phyloP scores from a whole-genome alignment of 2,329 filamentous ascomycete species.

The Bipolaris cookei region DNA sequence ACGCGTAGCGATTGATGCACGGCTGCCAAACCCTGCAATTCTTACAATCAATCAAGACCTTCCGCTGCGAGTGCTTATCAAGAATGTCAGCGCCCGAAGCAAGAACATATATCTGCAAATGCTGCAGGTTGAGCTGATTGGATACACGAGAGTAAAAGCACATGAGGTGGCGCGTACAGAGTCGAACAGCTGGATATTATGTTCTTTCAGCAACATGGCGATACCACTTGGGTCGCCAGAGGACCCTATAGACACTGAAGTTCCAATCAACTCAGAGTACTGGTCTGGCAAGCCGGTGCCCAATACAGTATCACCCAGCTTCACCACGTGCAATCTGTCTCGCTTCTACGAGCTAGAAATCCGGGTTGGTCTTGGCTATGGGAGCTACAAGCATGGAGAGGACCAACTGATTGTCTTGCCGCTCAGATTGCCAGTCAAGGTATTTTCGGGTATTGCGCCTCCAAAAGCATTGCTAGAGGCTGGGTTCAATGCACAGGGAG shows the following conservation, averaged over 20 bases:
- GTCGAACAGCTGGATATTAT: constrained; percentile 75
- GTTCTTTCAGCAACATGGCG: constrained; percentile 72
- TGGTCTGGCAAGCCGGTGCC: constrained; percentile 79
- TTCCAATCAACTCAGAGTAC: constrained; percentile 70
- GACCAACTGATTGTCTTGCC: constrained; percentile 81
- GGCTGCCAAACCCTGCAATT: constrained; percentile 85
- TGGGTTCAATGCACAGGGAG: constrained; percentile 50
- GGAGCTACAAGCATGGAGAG: constrained; percentile 60
- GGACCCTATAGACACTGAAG: constrained; percentile 69
- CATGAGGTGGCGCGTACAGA: constrained; percentile 76
- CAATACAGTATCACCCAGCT: constrained; percentile 85
- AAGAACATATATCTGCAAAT: constrained; percentile 78
- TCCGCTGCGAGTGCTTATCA: constrained; percentile 79
- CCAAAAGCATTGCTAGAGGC: constrained; percentile 77
- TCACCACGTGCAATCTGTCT: constrained; percentile 85
- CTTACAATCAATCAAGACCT: constrained; percentile 87
- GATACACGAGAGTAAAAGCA: constrained; percentile 78
- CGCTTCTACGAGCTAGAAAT: constrained; percentile 85
- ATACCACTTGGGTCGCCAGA: constrained; percentile 68
- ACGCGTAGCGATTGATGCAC: constrained; percentile 77
- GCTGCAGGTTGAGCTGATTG: constrained; percentile 81
- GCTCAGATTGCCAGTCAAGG: constrained; percentile 76
- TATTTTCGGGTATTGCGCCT: constrained; percentile 88
- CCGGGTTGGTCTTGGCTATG: constrained; percentile 77
- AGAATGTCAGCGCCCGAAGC: constrained; percentile 71